A percentile compares a stretch with the other conserved stretches of the same genome.
phyloP scores from a whole-genome alignment of 1,284 basidiomycete species.

The Tylopilus sp. region DNA sequence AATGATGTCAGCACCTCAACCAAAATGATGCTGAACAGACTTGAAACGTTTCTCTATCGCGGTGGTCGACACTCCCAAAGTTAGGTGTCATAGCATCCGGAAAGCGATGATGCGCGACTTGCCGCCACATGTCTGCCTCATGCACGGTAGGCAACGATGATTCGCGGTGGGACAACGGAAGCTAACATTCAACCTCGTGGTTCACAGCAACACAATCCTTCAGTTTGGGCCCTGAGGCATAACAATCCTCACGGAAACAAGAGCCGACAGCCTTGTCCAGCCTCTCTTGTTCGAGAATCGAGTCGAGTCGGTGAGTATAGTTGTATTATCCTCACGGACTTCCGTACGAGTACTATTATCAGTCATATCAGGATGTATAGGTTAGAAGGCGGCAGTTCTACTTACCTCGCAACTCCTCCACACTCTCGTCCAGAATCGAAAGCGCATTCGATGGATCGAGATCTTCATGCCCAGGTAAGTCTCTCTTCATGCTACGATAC shows the following conservation, averaged over 20 bases:
- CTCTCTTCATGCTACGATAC: not conserved
- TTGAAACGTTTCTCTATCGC: too few species aligned
- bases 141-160: constrained; percentile 20
- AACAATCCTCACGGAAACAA: not conserved
- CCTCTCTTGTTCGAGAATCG: not conserved
- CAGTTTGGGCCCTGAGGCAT: not conserved
- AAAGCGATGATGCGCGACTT: not conserved
- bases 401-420: constrained; percentile 15
- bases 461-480: constrained; percentile 18
- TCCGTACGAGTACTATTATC: constrained; percentile 3
- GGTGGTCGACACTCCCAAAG: not conserved
- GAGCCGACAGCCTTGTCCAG: not conserved
- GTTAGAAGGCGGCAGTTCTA: constrained; percentile 20
- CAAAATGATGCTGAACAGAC: too few species aligned
- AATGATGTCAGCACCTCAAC: too few species aligned
- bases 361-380: constrained; percentile 32
- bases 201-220: constrained; percentile 13
- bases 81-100: not conserved
- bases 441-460: constrained; percentile 18
- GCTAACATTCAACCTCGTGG: constrained; percentile 7
- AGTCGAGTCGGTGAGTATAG: constrained; percentile 22
- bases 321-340: not conserved
- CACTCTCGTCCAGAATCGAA: constrained; percentile 24
- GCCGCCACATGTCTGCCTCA: constrained; percentile 34
- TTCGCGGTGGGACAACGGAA: constrained; percentile 5